Evolutionary conservation across 164 flowering plant species (phyloP).

Genomic region (Stephania yunnanensis): DNA sequence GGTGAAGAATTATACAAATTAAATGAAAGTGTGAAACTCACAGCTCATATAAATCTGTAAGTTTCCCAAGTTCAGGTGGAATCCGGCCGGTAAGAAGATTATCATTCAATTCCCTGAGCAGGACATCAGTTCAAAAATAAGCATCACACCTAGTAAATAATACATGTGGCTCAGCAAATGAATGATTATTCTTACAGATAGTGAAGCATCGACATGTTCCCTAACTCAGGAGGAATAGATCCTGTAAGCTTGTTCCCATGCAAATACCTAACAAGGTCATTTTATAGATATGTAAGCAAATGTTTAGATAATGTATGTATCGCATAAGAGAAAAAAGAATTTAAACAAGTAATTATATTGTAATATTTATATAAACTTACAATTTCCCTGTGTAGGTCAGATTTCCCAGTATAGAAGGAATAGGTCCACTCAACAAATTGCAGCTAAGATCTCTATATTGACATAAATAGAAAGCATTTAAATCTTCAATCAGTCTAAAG

Average conservation of each 20-base stretch:
- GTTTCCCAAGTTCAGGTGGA: slow-evolving; percentile 92
- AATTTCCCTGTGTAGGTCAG: slow-evolving; percentile 73
- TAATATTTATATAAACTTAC: slow-evolving; percentile 30
- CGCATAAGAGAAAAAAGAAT: not conserved
- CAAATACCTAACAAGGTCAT: slow-evolving; percentile 54
- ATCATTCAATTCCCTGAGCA: slow-evolving; percentile 73
- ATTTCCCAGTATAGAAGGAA: slow-evolving; percentile 82
- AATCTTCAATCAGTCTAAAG: not conserved
- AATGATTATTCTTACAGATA: slow-evolving; percentile 52
- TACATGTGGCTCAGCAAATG: not conserved
- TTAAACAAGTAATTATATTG: not conserved
- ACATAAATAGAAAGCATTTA: not conserved
- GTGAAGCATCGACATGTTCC: slow-evolving; percentile 92
- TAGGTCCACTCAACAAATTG: slow-evolving; percentile 71
- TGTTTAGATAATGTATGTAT: not conserved
- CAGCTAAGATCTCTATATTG: slow-evolving; percentile 73
- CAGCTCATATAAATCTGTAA: slow-evolving; percentile 87
- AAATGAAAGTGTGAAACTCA: slow-evolving; percentile 27
- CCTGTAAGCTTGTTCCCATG: slow-evolving; percentile 86
- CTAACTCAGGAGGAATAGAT: slow-evolving; percentile 82
- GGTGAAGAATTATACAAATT: not conserved
- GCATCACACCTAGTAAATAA: not conserved
- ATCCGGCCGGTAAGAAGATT: slow-evolving; percentile 70
- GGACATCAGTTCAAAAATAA: not conserved
- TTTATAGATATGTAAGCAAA: not conserved